These are phyloP conservation scores for Nakazawaea wyomingensis DNA, from an alignment of 805 yeast genomes.

Conservation along the genomic window DNA sequence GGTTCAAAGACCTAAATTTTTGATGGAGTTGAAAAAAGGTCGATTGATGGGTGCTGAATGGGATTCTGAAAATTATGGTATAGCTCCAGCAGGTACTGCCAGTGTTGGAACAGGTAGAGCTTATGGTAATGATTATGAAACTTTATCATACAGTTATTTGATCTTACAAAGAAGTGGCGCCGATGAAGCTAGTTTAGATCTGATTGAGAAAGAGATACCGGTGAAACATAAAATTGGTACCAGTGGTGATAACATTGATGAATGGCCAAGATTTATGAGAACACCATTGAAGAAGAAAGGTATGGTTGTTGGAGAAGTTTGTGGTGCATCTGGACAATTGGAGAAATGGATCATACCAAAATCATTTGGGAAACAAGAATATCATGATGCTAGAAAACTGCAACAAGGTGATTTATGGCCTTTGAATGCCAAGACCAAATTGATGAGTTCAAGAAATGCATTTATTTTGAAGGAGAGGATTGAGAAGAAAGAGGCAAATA, in stretches of 20 bases:
- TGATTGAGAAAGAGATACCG: conserved; percentile 37
- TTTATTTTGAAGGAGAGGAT: conserved; percentile 7
- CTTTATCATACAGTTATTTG: conserved; percentile 69
- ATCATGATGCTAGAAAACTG: conserved; percentile 88
- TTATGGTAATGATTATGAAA: conserved; percentile 63
- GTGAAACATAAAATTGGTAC: conserved; percentile 20
- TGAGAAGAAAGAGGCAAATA: conserved; percentile 7
- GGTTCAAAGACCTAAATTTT: conserved; percentile 71
- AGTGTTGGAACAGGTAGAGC: conserved; percentile 76
- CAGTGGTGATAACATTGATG: conserved; percentile 22
- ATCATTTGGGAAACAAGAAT: conserved; percentile 64
- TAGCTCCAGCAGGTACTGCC: conserved; percentile 42
- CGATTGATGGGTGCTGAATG: conserved; percentile 66
- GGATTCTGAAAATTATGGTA: conserved; percentile 52
- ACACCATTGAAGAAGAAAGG: conserved; percentile 76
- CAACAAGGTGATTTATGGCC: conserved; percentile 88
- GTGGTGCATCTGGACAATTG: conserved; percentile 72
- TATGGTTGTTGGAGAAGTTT: conserved; percentile 73
- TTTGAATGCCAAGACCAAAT: conserved; percentile 52
- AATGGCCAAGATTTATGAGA: conserved; percentile 71
- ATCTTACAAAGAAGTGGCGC: conserved; percentile 56
- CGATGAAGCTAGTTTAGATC: conserved; percentile 33
- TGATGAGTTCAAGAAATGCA: conserved; percentile 13
- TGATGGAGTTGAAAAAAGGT: conserved; percentile 85
- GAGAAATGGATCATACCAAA: conserved; percentile 88